Evolutionary conservation across 331 rosid species (phyloP).

Genomic region (Stylosanthes scabra): DNA sequence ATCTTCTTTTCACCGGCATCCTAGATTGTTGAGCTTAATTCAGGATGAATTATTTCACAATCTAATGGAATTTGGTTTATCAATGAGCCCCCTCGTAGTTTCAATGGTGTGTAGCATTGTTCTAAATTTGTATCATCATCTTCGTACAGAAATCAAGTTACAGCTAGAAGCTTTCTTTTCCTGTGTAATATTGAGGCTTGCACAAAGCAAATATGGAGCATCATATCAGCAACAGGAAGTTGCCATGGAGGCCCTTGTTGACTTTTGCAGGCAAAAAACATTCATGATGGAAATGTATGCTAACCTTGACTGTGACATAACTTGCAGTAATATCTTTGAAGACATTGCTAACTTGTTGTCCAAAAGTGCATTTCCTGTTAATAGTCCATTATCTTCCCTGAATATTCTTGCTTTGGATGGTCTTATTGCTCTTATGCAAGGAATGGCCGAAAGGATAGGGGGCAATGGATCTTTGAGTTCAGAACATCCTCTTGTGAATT

Average conservation of each 20-base stretch:
- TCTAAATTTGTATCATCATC: conserved; percentile 89
- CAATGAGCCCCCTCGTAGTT: conserved; percentile 85
- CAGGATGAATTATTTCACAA: conserved; percentile 92
- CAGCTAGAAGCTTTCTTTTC: conserved; percentile 98
- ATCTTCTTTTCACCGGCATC: conserved; percentile 74
- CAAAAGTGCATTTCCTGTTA: conserved; percentile 96
- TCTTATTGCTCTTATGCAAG: conserved; percentile 94
- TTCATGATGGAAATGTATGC: conserved; percentile 97
- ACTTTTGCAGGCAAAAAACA: conserved; percentile 79
- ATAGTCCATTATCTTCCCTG: conserved; percentile 86
- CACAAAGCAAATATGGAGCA: conserved; percentile 94
- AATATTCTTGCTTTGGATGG: conserved; percentile 98
- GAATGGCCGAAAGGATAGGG: conserved; percentile 89
- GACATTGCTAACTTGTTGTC: conserved; percentile 92
- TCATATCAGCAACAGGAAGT: conserved; percentile 97
- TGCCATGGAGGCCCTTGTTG: conserved; percentile 98
- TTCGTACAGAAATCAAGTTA: conserved; percentile 84
- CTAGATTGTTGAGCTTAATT: conserved; percentile 78
- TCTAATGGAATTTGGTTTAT: conserved; percentile 94
- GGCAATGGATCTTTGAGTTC: conserved; percentile 66
- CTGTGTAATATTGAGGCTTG: conserved; percentile 91
- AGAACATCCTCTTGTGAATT: conserved; percentile 58
- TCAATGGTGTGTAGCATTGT: conserved; percentile 93
- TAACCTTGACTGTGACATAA: conserved; percentile 96
- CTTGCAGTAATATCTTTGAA: conserved; percentile 93